Evolutionary conservation across 2,329 filamentous ascomycete genomes (phyloP).

Genomic region (Pyrenochaeta sp.): DNA sequence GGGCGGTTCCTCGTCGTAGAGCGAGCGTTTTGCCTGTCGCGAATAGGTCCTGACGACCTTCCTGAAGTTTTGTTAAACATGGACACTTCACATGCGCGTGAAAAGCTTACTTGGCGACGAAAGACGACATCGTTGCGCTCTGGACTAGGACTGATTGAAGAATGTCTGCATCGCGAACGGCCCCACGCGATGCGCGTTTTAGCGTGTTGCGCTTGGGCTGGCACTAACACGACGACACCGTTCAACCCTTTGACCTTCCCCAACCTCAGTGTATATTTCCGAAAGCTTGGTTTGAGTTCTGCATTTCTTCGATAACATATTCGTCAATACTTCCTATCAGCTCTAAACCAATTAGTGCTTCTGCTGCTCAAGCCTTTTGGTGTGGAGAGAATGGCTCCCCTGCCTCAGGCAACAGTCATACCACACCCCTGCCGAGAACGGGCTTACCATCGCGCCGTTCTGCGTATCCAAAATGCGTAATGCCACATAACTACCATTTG

Average conservation of each 20-base stretch:
- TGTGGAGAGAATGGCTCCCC: neutral
- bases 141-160: constrained; percentile 12
- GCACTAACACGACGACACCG: constrained; percentile 18
- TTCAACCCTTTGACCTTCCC: constrained; percentile 2
- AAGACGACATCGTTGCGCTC: constrained; percentile 32
- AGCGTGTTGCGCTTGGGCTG: constrained; percentile 29
- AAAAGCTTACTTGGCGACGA: constrained; percentile 33
- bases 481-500: neutral
- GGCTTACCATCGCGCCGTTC: constrained; percentile 3
- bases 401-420: constrained; percentile 12
- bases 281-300: neutral
- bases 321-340: too few species aligned
- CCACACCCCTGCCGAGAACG: constrained; percentile 13
- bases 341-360: too few species aligned
- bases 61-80: constrained; percentile 30
- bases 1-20: constrained; percentile 43
- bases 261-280: neutral
- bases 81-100: neutral
- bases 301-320: neutral
- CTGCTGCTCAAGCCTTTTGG: too few species aligned
- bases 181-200: constrained; percentile 34
- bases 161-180: constrained; percentile 11
- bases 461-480: neutral
- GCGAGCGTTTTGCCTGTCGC: constrained; percentile 41
- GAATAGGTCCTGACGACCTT: constrained; percentile 48